These are phyloP conservation scores for Wallacemonas collosoma DNA, from an alignment of 208 protist genomes.

Conservation along the genomic window DNA sequence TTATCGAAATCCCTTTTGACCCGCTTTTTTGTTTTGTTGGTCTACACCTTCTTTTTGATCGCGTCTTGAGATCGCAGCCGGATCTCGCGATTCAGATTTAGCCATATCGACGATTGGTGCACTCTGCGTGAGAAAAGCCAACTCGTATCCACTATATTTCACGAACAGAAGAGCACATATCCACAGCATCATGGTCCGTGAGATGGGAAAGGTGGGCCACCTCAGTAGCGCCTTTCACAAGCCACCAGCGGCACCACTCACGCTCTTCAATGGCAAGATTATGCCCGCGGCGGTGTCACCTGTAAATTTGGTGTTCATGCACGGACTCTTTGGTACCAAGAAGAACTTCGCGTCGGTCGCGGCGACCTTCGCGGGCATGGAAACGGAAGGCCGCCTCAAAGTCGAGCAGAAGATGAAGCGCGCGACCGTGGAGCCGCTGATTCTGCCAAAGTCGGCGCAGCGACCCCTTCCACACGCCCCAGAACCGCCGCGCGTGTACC, in stretches of 20 bases:
- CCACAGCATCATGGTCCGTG: neutral
- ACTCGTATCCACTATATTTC: too few relatives aligned
- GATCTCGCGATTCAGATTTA: too few relatives aligned
- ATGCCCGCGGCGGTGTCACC: constrained; percentile 26
- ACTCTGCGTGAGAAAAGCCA: too few relatives aligned
- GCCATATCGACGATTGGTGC: too few relatives aligned
- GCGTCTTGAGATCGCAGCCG: neutral
- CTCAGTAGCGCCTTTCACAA: constrained; percentile 24
- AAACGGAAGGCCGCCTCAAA: constrained; percentile 22
- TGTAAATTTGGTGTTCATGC: constrained; percentile 45
- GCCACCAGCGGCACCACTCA: constrained; percentile 11
- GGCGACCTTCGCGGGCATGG: constrained; percentile 30
- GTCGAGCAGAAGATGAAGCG: constrained; percentile 26
- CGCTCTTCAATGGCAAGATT: constrained; percentile 25
- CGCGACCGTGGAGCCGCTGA: constrained; percentile 12
- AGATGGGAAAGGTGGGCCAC: constrained; percentile 3
- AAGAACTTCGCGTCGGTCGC: constrained; percentile 46
- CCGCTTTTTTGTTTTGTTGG: constrained; percentile 8
- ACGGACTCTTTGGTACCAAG: constrained; percentile 44
- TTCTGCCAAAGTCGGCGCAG: constrained; percentile 16
- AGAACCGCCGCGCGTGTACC: constrained; percentile 26
- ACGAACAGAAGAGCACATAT: neutral
- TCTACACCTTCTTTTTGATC: constrained; percentile 1
- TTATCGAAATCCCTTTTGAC: neutral
- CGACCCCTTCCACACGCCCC: constrained; percentile 10